Conservation (phyloP, 2,329 filamentous ascomycete genomes). For the Fusarium tricinctum region DNA sequence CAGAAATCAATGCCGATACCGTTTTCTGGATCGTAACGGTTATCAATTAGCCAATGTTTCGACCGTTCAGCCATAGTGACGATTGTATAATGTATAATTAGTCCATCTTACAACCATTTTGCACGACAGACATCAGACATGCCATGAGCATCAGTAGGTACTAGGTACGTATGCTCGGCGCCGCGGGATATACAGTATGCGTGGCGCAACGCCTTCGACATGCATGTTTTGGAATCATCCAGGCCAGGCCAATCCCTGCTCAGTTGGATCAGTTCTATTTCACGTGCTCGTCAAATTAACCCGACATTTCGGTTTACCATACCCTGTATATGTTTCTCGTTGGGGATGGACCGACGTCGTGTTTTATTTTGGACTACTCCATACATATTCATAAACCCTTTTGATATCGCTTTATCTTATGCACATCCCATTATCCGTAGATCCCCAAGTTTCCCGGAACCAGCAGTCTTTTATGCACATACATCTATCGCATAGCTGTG, state of each 20-base stretch:
- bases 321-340: not conserved
- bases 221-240: conserved; percentile 20
- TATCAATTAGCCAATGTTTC: not conserved
- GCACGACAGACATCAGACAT: too few relatives aligned
- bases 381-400: too few relatives aligned
- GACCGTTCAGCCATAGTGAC: too few relatives aligned
- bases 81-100: not conserved
- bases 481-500: too few relatives aligned
- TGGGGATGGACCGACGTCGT: not conserved
- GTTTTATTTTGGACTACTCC: too few relatives aligned
- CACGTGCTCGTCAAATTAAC: not conserved
- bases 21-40: conserved; percentile 8
- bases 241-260: not conserved
- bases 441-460: too few relatives aligned
- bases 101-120: not conserved
- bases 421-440: too few relatives aligned
- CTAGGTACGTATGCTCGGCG: not conserved
- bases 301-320: not conserved
- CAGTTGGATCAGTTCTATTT: not conserved
- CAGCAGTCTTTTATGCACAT: too few relatives aligned
- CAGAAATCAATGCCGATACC: not conserved
- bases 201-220: conserved; percentile 2
- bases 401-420: too few relatives aligned
- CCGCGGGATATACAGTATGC: not conserved
- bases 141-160: not conserved